A percentile compares a stretch with the other conserved stretches of the same genome.
Conservation (phyloP, 805 yeast species). For the Yarrowia deformans region DNA sequence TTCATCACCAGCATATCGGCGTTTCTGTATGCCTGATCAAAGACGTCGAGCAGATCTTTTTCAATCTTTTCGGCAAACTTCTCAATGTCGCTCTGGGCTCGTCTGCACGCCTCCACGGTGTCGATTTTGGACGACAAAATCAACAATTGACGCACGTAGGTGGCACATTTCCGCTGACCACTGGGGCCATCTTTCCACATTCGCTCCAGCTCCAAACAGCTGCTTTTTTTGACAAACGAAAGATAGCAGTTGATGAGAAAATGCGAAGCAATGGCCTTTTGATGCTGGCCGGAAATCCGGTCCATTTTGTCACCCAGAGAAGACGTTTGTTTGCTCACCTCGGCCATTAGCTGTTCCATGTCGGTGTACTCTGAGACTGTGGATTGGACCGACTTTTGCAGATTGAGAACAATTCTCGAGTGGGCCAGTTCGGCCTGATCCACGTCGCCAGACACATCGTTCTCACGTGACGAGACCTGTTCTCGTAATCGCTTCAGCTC, state of each 20-base stretch:
- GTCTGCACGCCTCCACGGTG: conserved; percentile 40
- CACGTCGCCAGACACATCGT: conserved; percentile 63
- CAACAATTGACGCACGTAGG: conserved; percentile 68
- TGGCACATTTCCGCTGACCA: conserved; percentile 72
- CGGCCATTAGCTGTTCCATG: conserved; percentile 49
- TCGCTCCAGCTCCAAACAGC: conserved; percentile 61
- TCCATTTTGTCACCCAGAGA: conserved; percentile 48
- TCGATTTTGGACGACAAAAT: conserved; percentile 67
- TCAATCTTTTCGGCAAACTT: conserved; percentile 82
- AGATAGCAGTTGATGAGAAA: conserved; percentile 79
- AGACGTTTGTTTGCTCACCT: conserved; percentile 48
- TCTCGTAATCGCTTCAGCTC: conserved; percentile 69
- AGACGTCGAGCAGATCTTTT: conserved; percentile 67
- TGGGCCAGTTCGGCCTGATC: conserved; percentile 69
- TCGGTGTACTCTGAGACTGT: conserved; percentile 50
- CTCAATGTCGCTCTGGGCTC: conserved; percentile 59
- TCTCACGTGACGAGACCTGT: conserved; percentile 61
- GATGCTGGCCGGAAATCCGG: conserved; percentile 66
- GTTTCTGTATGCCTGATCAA: conserved; percentile 74
- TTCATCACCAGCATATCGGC: conserved; percentile 75
- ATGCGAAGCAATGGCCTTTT: conserved; percentile 73
- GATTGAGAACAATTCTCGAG: conserved; percentile 66
- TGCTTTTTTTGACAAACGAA: conserved; percentile 68
- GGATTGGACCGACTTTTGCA: conserved; percentile 57
- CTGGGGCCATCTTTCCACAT: conserved; percentile 61